Percentiles rank a stretch among this genome's conserved stretches.
Conservation (phyloP, 352 stramenopile species). For the Phytophthora megakarya region DNA sequence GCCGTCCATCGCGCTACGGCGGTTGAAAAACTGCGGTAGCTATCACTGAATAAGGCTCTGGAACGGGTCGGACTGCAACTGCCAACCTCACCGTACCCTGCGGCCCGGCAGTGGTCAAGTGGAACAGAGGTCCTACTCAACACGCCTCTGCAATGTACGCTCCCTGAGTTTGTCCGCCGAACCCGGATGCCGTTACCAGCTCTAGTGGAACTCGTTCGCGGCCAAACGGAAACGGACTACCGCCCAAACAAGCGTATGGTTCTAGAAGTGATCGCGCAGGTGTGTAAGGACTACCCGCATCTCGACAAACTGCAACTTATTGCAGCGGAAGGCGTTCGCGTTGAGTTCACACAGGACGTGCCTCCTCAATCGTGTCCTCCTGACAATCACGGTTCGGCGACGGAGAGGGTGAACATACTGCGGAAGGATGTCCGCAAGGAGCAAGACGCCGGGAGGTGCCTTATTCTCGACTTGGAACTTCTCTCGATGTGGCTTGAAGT, state of each 20-base stretch:
- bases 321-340: neutral
- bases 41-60: conserved; percentile 6
- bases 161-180: neutral
- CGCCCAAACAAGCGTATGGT: neutral
- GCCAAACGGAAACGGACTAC: neutral
- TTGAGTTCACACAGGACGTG: neutral
- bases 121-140: neutral
- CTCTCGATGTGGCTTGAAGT: neutral
- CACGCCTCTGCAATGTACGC: neutral
- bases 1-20: neutral
- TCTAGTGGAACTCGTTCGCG: neutral
- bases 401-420: neutral
- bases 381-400: neutral
- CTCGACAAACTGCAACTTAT: neutral
- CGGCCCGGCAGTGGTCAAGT: neutral
- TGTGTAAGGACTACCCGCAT: neutral
- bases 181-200: neutral
- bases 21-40: too few relatives aligned
- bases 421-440: neutral
- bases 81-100: neutral
- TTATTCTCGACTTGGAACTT: neutral
- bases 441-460: neutral
- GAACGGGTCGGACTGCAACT: conserved; percentile 1
- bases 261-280: neutral
- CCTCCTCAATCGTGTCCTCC: neutral